Percentiles rank a stretch among this genome's conserved stretches.
Conservation (phyloP, 306 rosid species). For the Corylus heterophylla region DNA sequence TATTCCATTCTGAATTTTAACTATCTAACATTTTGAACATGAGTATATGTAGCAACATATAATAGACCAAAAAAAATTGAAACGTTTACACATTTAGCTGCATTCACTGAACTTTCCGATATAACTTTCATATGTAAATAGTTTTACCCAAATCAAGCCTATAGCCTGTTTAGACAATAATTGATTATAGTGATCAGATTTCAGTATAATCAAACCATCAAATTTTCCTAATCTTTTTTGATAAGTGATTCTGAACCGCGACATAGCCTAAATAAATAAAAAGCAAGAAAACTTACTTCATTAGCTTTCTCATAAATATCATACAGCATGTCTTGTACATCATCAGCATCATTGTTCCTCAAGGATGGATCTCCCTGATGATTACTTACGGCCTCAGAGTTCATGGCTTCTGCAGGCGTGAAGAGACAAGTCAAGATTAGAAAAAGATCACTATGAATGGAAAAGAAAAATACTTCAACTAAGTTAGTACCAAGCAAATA, state of each 20-base stretch:
- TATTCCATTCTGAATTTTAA: neutral
- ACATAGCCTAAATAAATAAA: slow-evolving; percentile 4
- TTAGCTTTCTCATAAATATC: slow-evolving; percentile 56
- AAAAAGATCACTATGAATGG: slow-evolving; percentile 2
- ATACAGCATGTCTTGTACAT: slow-evolving; percentile 51
- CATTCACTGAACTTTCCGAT: too few species aligned
- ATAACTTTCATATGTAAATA: too few species aligned
- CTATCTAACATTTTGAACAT: neutral
- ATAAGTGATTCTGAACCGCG: neutral
- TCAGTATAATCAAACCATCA: neutral
- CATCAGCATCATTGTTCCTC: slow-evolving; percentile 46
- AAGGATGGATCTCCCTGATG: slow-evolving; percentile 42
- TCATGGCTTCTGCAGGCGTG: slow-evolving; percentile 41
- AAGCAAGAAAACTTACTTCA: slow-evolving; percentile 55
- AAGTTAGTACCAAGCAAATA: neutral
- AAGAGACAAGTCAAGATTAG: slow-evolving; percentile 13
- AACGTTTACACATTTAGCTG: too few species aligned
- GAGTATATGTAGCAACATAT: neutral
- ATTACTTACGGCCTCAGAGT: slow-evolving; percentile 37
- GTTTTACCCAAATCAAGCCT: neutral
- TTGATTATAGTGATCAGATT: neutral
- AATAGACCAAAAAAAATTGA: too few species aligned
- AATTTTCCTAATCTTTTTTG: neutral
- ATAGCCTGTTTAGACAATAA: neutral
- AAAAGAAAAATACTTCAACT: slow-evolving; percentile 9